A percentile compares a stretch with the other conserved stretches of the same genome.
Evolutionary conservation across 306 rosid genomes (phyloP).

Genomic region (Citrullus amarus): DNA sequence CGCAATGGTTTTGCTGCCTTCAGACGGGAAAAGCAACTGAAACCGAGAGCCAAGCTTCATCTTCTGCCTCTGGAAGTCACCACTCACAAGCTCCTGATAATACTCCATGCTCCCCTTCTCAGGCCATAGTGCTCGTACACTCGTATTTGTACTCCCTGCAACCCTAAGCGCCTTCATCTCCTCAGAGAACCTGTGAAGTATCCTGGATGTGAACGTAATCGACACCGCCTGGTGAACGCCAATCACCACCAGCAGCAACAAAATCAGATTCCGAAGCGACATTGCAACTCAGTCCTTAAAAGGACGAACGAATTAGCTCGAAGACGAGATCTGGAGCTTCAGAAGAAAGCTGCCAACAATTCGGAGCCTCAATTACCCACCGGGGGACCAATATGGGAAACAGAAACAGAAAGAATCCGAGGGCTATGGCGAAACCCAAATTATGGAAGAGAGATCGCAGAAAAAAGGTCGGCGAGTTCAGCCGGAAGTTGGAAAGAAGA

Average conservation of each 20-base stretch:
- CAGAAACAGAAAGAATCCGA: not conserved
- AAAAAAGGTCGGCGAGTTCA: not conserved
- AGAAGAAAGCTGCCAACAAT: not conserved
- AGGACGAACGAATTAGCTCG: slow-evolving; percentile 4
- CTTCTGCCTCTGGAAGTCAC: slow-evolving; percentile 49
- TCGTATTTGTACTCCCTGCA: slow-evolving; percentile 15
- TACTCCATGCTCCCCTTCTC: slow-evolving; percentile 32
- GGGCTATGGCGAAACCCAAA: not conserved
- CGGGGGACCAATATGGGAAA: not conserved
- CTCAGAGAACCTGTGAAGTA: slow-evolving; percentile 72
- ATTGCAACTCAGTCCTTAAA: slow-evolving; percentile 11
- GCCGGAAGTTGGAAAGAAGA: slow-evolving; percentile 6
- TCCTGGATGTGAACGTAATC: slow-evolving; percentile 28
- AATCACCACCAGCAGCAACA: slow-evolving; percentile 9
- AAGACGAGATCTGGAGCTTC: slow-evolving; percentile 1
- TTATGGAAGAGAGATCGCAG: not conserved
- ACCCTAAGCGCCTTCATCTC: slow-evolving; percentile 34
- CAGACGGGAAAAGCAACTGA: slow-evolving; percentile 60
- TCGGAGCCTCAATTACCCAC: not conserved
- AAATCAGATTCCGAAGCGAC: slow-evolving; percentile 31
- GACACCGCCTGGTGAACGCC: slow-evolving; percentile 25
- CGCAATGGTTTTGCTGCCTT: slow-evolving; percentile 59
- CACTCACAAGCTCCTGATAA: slow-evolving; percentile 35
- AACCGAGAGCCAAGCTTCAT: slow-evolving; percentile 44
- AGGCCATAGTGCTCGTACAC: slow-evolving; percentile 26